Evolutionary conservation across 2,329 filamentous ascomycete genomes (phyloP).

Genomic region (Ascochyta viciae-villosae): DNA sequence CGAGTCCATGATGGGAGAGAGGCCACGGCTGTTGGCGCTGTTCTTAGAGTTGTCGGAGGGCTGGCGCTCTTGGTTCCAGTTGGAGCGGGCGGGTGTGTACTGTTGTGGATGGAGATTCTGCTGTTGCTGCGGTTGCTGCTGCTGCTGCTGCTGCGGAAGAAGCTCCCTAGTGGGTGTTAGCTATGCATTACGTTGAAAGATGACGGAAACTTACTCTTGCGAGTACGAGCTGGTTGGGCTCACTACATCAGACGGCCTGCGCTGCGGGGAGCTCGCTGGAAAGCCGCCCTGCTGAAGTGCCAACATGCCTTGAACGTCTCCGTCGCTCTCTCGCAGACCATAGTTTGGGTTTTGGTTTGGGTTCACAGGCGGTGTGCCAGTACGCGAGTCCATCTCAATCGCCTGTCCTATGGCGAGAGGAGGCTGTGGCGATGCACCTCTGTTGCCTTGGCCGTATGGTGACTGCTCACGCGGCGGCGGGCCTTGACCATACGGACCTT

Average conservation of each 20-base stretch:
- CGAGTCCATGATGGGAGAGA: constrained; percentile 51
- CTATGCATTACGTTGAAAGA: constrained; percentile 17
- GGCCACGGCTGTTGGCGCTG: constrained; percentile 42
- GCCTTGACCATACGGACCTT: constrained; percentile 34
- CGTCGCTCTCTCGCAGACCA: constrained; percentile 67
- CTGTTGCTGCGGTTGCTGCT: constrained; percentile 26
- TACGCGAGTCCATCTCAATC: constrained; percentile 78
- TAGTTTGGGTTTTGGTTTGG: constrained; percentile 38
- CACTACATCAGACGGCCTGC: constrained; percentile 32
- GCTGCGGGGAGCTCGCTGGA: constrained; percentile 35
- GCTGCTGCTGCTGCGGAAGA: constrained; percentile 5
- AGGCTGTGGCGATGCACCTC: constrained; percentile 63
- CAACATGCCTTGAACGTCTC: constrained; percentile 76
- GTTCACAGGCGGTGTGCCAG: constrained; percentile 34
- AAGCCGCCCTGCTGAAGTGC: constrained; percentile 66
- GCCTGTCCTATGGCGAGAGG: constrained; percentile 65
- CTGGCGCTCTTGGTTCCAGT: constrained; percentile 48
- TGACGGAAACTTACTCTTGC: constrained; percentile 68
- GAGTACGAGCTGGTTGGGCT: constrained; percentile 74
- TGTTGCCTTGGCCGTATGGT: constrained; percentile 45
- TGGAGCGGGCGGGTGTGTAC: constrained; percentile 57
- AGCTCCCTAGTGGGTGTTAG: constrained; percentile 24
- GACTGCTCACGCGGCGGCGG: constrained; percentile 38
- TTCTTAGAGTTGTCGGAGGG: constrained; percentile 35
- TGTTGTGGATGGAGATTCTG: constrained; percentile 35